Conservation (phyloP, 257 asterid genomes). For the Forsythia viridissima region DNA sequence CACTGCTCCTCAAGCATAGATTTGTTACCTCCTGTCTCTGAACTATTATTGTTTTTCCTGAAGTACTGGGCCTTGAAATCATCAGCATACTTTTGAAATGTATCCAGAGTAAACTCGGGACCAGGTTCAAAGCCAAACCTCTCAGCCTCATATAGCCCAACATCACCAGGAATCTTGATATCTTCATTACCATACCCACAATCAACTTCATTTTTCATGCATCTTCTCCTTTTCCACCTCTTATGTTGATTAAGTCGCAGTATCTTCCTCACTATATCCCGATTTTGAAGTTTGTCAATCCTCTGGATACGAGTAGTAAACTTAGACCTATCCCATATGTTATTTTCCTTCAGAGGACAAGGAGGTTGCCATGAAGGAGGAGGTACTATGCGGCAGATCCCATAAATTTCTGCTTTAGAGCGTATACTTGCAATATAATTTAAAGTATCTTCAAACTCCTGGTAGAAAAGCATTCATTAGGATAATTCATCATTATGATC, state of each 20-base stretch:
- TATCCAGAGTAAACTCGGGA: constrained; percentile 76
- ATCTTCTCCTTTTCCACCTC: constrained; percentile 74
- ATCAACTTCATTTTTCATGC: constrained; percentile 54
- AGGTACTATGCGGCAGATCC: constrained; percentile 97
- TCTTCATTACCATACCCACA: constrained; percentile 53
- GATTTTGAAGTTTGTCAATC: constrained; percentile 90
- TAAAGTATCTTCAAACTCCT: constrained; percentile 92
- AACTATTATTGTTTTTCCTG: constrained; percentile 33
- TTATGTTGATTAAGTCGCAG: constrained; percentile 57
- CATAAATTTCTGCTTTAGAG: constrained; percentile 75
- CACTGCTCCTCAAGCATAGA: constrained; percentile 43
- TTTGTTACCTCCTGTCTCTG: constrained; percentile 36
- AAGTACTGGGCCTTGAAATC: constrained; percentile 85
- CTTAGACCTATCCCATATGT: constrained; percentile 67
- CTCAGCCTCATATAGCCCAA: constrained; percentile 55
- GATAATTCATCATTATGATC: constrained; percentile 17
- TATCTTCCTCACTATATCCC: constrained; percentile 64
- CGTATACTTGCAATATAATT: constrained; percentile 86
- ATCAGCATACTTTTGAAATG: constrained; percentile 78
- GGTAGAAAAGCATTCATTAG: constrained; percentile 25
- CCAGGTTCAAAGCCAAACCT: constrained; percentile 97
- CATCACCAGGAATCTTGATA: constrained; percentile 41
- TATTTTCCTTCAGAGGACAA: constrained; percentile 71
- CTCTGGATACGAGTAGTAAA: constrained; percentile 87
- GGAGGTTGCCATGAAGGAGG: constrained; percentile 98